Base-by-base conservation (phyloP, 148 eudicot genomes). In the Fagopyrum esculentum region DNA sequence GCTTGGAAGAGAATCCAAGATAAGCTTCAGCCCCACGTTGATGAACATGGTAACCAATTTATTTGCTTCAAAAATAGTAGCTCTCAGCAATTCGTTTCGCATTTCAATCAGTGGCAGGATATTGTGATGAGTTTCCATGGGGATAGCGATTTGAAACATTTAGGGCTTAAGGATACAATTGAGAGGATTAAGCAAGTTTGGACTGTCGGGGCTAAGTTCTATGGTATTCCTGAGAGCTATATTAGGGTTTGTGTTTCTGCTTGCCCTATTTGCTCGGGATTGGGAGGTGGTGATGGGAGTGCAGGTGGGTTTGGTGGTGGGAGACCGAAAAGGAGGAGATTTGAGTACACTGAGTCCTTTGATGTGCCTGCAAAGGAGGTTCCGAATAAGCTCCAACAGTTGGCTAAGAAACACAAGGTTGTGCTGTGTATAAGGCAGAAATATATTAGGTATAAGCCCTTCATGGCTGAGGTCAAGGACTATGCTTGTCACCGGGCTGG, bases 381-480 rank as follows among this genome's bases (percentile, higher is more conserved):
- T 64, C 88, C 88, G 0, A 74, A 77, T 63, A 86, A 76, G 81
- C 75, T 94, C 45, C 96, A 83, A 17, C 89, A 87, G 78, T 68
- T 94, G 78, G 98, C 97, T 0, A 90, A 87, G 43, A 92, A 89
- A 74, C 91, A 92, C 75, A 94, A 91, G 80, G 98, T 94, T 19
- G 98, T 92, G 52, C 80, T 94, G 40, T 94, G 98, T 69, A 94
- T 94, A 69, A 82, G 98, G 74, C 97, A 94, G 85, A 94, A 94
- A 81, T 94, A 94, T 81, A 90, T 94, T 86, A 85, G 97, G 88
- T 89, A 90, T 77, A 94, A 94, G 85, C 98, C 98, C 35, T 92
- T 94, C 79, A 90, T 94, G 93, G 98, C 98, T 0, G 98, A 94
- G 87, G 98, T 94, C 29, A 94, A 94, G 77, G 98, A 94, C 79